Conservation (phyloP, 306 rosid genomes). For the Benincasa hispida region DNA sequence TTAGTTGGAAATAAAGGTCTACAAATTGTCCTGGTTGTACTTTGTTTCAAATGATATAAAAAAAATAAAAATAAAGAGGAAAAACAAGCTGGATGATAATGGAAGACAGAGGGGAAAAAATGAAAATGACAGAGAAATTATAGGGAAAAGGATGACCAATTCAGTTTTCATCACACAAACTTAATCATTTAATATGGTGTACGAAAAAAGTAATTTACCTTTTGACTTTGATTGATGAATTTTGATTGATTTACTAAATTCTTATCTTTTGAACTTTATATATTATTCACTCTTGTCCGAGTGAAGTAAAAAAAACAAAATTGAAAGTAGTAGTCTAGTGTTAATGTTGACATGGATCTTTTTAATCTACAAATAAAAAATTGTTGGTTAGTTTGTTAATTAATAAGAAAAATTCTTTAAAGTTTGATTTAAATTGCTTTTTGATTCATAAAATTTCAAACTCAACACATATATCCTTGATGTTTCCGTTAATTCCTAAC, state of each 20-base stretch:
- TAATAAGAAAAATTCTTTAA: no score
- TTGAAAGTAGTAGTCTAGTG: neutral
- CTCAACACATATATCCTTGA: no score
- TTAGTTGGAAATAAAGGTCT: neutral
- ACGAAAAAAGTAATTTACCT: neutral
- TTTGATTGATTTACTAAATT: neutral
- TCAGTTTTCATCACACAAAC: neutral
- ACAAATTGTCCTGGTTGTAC: neutral
- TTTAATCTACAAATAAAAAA: no score
- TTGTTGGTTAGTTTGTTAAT: no score
- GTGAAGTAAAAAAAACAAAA: neutral
- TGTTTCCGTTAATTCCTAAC: no score
- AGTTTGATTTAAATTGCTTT: no score
- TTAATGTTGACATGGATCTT: neutral
- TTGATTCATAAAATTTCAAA: no score
- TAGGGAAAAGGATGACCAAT: neutral
- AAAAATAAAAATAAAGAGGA: neutral
- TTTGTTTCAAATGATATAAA: neutral
- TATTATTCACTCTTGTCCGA: neutral
- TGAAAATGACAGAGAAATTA: neutral
- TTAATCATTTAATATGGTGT: neutral
- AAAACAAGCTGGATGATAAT: neutral
- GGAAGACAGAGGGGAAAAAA: neutral
- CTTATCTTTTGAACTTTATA: neutral
- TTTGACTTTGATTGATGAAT: neutral